phyloP scores from a whole-genome alignment of 805 yeast genomes.

The Zygotorulaspora sp. region DNA sequence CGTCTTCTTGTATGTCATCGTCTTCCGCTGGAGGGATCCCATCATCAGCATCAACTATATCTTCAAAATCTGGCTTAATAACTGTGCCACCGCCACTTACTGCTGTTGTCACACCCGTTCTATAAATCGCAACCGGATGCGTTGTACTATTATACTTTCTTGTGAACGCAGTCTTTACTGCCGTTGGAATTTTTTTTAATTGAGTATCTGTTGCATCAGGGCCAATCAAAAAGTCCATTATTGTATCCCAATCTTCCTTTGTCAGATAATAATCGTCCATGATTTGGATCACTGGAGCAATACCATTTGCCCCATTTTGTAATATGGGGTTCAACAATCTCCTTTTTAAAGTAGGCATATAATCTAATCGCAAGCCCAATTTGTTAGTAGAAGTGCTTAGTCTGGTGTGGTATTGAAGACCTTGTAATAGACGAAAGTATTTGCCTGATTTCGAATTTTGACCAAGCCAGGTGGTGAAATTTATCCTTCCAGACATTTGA shows the following conservation, averaged over 20 bases:
- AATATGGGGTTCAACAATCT: slow-evolving; percentile 57
- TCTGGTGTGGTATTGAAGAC: slow-evolving; percentile 81
- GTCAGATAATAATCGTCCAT: slow-evolving; percentile 86
- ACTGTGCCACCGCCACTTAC: slow-evolving; percentile 15
- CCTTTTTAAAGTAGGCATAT: slow-evolving; percentile 60
- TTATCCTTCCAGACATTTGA: slow-evolving; percentile 58
- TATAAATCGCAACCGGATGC: slow-evolving; percentile 84
- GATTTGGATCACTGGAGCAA: slow-evolving; percentile 56
- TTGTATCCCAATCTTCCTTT: slow-evolving; percentile 86
- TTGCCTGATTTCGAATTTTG: slow-evolving; percentile 83
- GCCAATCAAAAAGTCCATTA: slow-evolving; percentile 82
- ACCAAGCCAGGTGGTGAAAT: slow-evolving; percentile 84
- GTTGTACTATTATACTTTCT: slow-evolving; percentile 67
- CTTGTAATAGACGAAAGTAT: slow-evolving; percentile 73
- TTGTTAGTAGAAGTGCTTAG: slow-evolving; percentile 74
- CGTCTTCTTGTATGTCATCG: slow-evolving; percentile 28
- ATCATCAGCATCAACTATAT: slow-evolving; percentile 36
- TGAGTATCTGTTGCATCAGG: slow-evolving; percentile 41
- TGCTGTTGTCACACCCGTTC: slow-evolving; percentile 57
- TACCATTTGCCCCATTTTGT: slow-evolving; percentile 54
- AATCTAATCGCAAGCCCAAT: slow-evolving; percentile 67
- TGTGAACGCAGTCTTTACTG: slow-evolving; percentile 82
- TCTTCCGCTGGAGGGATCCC: slow-evolving; percentile 29
- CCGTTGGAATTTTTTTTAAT: slow-evolving; percentile 62
- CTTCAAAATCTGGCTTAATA: slow-evolving; percentile 36